These are phyloP conservation scores for Globisporangium spiculum DNA, from an alignment of 352 stramenopile genomes.

Conservation along the genomic window DNA sequence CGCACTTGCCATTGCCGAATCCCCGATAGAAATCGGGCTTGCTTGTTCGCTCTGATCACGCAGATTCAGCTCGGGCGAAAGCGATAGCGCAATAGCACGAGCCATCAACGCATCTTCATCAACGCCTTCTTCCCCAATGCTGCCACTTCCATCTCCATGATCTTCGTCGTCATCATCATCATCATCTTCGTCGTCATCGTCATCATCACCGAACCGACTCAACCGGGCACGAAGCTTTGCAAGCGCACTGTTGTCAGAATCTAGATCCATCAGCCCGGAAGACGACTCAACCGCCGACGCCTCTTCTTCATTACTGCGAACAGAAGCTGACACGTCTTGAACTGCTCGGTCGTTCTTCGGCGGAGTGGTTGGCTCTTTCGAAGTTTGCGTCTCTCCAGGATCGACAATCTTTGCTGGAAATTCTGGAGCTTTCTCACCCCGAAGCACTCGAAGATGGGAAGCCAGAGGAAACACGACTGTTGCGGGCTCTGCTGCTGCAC, in stretches of 20 bases:
- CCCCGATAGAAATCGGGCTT: slow-evolving; percentile 20
- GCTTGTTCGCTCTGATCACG: slow-evolving; percentile 47
- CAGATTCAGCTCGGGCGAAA: slow-evolving; percentile 78
- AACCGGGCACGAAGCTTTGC: slow-evolving; percentile 58
- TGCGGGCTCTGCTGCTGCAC: slow-evolving; percentile 11
- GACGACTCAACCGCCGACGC: slow-evolving; percentile 25
- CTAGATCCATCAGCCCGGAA: slow-evolving; percentile 63
- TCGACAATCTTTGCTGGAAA: slow-evolving; percentile 25
- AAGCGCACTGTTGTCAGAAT: slow-evolving; percentile 58
- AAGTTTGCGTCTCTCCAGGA: slow-evolving; percentile 3
- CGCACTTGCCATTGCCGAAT: slow-evolving; percentile 18
- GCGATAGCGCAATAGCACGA: slow-evolving; percentile 80
- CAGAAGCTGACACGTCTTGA: slow-evolving; percentile 3
- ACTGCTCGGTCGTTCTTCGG: slow-evolving; percentile 25
- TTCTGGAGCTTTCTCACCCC: slow-evolving; percentile 60
- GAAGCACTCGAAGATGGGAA: slow-evolving; percentile 73
- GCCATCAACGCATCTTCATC: slow-evolving; percentile 90
- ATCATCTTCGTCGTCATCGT: slow-evolving; percentile 43
- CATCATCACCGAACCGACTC: slow-evolving; percentile 58
- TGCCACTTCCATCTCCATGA: slow-evolving; percentile 42
- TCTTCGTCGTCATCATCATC: slow-evolving; percentile 60
- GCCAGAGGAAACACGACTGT: slow-evolving; percentile 43
- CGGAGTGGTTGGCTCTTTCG: slow-evolving; percentile 33
- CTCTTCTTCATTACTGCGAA: slow-evolving; percentile 19
- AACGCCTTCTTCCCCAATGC: slow-evolving; percentile 60